Evolutionary conservation across 1,139 yeast genomes (phyloP), one percentile per base, ranked within the genome.

Genomic region (Zygosaccharomyces pseudobailii): DNA sequence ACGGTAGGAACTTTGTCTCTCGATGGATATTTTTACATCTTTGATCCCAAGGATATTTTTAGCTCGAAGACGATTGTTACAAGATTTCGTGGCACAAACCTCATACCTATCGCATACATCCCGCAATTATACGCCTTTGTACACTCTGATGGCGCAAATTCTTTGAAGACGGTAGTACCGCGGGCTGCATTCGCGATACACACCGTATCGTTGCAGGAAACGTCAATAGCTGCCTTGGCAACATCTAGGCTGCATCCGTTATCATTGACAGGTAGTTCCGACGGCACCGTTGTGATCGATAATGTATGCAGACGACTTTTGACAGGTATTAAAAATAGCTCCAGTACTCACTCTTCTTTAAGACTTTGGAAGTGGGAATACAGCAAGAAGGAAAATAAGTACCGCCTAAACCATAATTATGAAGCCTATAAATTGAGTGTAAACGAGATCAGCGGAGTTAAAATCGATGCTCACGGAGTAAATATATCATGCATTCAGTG

Each of bases 211-310:
- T 73, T 72, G 42, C 70, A 64, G 21, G 73, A 71, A 20, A 68
- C 72, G 0, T 65, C 73, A 1, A 62, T 72, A 2, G 67, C 71
- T 13, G 57, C 75, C 0, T 47, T 74, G 1, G 73, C 73, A 0
- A 54, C 71, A 0, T 75, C 81, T 0, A 51, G 57, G 3, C 49
- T 68, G 6, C 95, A 86, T 58, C 94, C 95, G 1, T 69, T 84
- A 50, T 61, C 78, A 6, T 61, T 85, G 3, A 66, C 77, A 4
- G 89, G 89, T 1, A 78, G 82, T 3, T 68, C 84, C 2, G 83
- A 79, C 54, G 95, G 95, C 0, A 75, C 67, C 1, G 53, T 79
- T 2, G 66, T 67, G 39, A 59, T 76, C 3, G 69, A 71, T 20
- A 78, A 76, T 52, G 47, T 71, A 3, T 61, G 70, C 1, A 67